Evolutionary conservation across 1,139 yeast genomes (phyloP), one percentile per base, ranked within the genome.

Genomic region (Trichomonascaceae sp.): DNA sequence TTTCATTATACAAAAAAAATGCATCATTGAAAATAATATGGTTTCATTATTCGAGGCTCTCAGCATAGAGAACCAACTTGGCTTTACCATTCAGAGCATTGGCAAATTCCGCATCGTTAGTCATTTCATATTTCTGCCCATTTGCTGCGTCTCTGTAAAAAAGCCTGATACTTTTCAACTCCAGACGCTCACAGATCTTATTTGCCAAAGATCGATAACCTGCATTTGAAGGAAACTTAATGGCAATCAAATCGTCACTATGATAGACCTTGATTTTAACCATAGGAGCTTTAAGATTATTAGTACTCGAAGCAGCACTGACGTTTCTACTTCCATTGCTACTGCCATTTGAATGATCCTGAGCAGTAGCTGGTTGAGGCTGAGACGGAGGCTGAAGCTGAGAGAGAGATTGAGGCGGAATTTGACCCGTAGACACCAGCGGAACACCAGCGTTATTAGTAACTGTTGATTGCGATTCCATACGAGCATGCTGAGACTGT

Each of bases 211-310:
- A 90, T 41, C 70, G 74, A 55, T 86, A 75, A 3, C 83, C 73
- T 50, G 85, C 80, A 59, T 77, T 79, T 5, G 79, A 71, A 12
- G 91, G 87, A 49, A 93, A 80, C 55, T 88, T 76, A 55, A 93
- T 77, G 8, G 96, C 98, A 74, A 93, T 89, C 27, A 91, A 85
- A 68, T 91, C 98, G 63, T 90, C 96, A 57, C 84, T 84, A 65
- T 83, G 87, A 69, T 87, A 91, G 61, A 93, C 90, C 70, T 93
- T 93, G 82, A 85, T 74, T 84, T 93, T 61, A 74, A 82, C 70
- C 73, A 66, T 57, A 41, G 56, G 39, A 9, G 45, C 54, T 61
- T 13, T 32, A 18, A 30, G 18, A 30, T 43, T 43, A n/a, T 32
- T 43, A 9, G 24, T 44, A 22, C 18, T 15, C 6, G 32, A 9